Evolutionary conservation across 345 rosid species (phyloP).

Genomic region (Bretschneidera sinensis): DNA sequence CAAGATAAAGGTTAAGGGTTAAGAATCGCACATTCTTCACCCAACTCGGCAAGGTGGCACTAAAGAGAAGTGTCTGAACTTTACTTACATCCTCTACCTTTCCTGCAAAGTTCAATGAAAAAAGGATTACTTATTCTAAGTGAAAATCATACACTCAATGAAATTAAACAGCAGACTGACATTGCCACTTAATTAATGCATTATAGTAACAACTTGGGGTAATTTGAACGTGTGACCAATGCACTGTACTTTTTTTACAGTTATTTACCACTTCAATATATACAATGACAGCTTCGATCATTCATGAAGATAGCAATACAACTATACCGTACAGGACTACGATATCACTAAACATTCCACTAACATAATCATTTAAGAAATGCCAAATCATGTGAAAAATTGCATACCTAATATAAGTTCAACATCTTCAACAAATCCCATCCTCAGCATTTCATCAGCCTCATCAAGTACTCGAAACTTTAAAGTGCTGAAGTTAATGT

Average conservation of each 20-base stretch:
- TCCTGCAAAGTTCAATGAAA: slow-evolving; percentile 38
- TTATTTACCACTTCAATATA: neutral
- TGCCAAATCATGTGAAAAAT: neutral
- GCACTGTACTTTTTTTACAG: neutral
- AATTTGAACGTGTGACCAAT: too few relatives aligned
- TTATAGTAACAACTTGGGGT: too few relatives aligned
- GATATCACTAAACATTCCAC: neutral
- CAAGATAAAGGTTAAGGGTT: slow-evolving; percentile 3
- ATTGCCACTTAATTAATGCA: too few relatives aligned
- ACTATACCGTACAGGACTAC: neutral
- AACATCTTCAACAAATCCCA: slow-evolving; percentile 98
- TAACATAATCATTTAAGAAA: too few relatives aligned
- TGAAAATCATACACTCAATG: neutral
- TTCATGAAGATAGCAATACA: neutral
- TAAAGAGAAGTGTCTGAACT: slow-evolving; percentile 98
- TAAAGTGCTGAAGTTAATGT: slow-evolving; percentile 56
- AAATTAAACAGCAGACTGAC: neutral
- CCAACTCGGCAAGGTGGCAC: slow-evolving; percentile 94
- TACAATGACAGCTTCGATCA: neutral
- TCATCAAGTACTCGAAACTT: slow-evolving; percentile 95
- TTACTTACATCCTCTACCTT: slow-evolving; percentile 76
- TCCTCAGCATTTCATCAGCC: slow-evolving; percentile 97
- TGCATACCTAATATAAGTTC: slow-evolving; percentile 80
- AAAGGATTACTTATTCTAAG: neutral
- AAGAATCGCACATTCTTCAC: slow-evolving; percentile 64